Percentiles rank a stretch among this genome's conserved stretches.
Evolutionary conservation across 108 stramenopile species (phyloP).

Genomic region (Pseudonitzschia multiseries): DNA sequence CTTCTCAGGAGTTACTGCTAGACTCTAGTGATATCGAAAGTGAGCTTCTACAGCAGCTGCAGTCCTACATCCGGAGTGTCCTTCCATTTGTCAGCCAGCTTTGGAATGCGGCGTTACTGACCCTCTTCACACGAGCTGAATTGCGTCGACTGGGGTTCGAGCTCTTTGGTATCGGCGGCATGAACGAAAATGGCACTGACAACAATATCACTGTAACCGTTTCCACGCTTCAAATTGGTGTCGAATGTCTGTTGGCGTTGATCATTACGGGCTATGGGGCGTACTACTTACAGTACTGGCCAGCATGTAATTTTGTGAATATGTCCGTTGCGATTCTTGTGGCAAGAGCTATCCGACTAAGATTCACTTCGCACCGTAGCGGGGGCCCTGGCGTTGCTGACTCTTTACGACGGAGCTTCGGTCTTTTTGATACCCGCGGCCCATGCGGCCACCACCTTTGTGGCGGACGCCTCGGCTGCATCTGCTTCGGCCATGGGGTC

Average conservation of each 20-base stretch:
- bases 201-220: constrained; percentile 5
- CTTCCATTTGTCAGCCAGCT: constrained; percentile 20
- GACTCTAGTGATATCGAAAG: background rate
- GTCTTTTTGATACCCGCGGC: constrained; percentile 39
- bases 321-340: constrained; percentile 53
- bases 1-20: background rate
- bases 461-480: constrained; percentile 6
- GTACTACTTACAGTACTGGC: constrained; percentile 32
- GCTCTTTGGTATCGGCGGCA: constrained; percentile 16
- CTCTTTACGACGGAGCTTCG: constrained; percentile 32
- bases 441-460: background rate
- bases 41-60: background rate
- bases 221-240: background rate
- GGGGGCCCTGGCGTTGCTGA: constrained; percentile 30
- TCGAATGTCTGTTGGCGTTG: constrained; percentile 22
- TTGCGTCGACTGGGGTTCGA: constrained; percentile 28
- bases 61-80: constrained; percentile 8
- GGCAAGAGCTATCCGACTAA: constrained; percentile 40
- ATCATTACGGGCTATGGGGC: constrained; percentile 20
- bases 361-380: constrained; percentile 22
- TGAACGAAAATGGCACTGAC: background rate
- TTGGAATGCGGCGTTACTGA: constrained; percentile 32
- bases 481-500: constrained; percentile 40
- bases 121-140: constrained; percentile 34
- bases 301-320: constrained; percentile 58